Evolutionary conservation across 1,139 yeast genomes (phyloP).

Genomic region (Wickerhamomyces sp.): DNA sequence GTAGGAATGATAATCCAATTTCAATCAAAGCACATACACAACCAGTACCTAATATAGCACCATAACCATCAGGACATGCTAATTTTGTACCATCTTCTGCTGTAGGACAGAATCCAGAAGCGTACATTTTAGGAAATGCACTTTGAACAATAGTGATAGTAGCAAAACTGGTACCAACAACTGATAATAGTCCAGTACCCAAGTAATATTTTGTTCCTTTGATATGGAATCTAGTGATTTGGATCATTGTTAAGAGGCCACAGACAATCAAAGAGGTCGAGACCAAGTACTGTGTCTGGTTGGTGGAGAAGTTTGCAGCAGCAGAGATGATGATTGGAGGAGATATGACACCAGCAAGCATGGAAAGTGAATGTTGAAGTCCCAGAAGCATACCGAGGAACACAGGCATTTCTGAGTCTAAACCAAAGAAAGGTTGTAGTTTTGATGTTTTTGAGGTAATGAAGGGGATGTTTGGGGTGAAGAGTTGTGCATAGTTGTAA

Average conservation of each 20-base stretch:
- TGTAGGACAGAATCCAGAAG: conserved; percentile 3
- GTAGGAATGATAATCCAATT: conserved; percentile 66
- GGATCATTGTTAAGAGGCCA: conserved; percentile 68
- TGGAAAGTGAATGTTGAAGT: conserved; percentile 80
- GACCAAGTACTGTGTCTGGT: conserved; percentile 62
- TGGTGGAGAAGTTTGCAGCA: conserved; percentile 53
- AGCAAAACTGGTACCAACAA: conserved; percentile 68
- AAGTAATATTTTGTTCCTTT: conserved; percentile 66
- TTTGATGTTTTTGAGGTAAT: conserved; percentile 22
- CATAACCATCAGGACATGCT: conserved; percentile 88
- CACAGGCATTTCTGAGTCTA: conserved; percentile 74
- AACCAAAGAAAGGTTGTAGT: conserved; percentile 74
- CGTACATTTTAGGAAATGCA: not conserved
- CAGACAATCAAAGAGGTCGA: conserved; percentile 71
- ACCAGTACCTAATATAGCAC: conserved; percentile 74
- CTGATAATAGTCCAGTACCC: conserved; percentile 85
- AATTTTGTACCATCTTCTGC: conserved; percentile 54
- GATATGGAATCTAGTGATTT: conserved; percentile 76
- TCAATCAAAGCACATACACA: conserved; percentile 70
- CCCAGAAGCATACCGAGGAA: conserved; percentile 73
- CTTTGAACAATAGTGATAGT: conserved; percentile 4
- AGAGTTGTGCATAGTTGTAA: conserved; percentile 72
- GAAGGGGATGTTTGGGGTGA: conserved; percentile 76
- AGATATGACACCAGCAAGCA: conserved; percentile 86
- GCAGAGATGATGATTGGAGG: conserved; percentile 72